These are phyloP conservation scores for Pouteria glomerata DNA, from an alignment of 148 eudicot species.

Conservation along the genomic window DNA sequence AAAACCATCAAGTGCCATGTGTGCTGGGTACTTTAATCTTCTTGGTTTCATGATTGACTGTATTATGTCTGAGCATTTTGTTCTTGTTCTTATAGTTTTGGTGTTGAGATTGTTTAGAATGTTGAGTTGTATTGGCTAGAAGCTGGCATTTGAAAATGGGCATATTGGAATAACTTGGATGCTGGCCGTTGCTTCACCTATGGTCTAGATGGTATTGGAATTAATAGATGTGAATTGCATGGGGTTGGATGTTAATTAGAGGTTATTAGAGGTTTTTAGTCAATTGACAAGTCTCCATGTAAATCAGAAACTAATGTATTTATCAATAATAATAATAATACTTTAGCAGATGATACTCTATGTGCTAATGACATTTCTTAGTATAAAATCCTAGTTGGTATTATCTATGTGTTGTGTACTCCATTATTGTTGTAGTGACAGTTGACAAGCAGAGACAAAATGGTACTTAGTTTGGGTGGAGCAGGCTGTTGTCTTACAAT, in stretches of 20 bases:
- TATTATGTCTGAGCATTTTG: neutral
- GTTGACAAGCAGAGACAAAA: neutral
- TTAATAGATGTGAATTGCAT: neutral
- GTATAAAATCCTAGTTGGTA: neutral
- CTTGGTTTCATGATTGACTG: neutral
- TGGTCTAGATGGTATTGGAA: neutral
- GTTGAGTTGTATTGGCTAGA: neutral
- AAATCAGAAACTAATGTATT: no score
- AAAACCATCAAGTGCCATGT: no score
- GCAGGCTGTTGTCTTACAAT: no score
- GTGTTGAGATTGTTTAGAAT: neutral
- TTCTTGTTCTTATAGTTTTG: neutral
- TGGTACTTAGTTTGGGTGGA: no score
- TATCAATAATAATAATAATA: no score
- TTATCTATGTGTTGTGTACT: no score
- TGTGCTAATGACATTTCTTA: neutral
- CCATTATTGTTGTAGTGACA: no score
- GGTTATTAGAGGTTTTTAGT: neutral
- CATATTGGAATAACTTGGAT: neutral
- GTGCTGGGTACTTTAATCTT: neutral
- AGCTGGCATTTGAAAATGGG: neutral
- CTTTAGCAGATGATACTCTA: neutral
- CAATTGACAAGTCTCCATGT: no score
- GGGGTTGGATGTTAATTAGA: no score
- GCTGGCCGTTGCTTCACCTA: neutral